Conservation (phyloP, 2,329 filamentous ascomycete species). For the Diaporthe sp. region DNA sequence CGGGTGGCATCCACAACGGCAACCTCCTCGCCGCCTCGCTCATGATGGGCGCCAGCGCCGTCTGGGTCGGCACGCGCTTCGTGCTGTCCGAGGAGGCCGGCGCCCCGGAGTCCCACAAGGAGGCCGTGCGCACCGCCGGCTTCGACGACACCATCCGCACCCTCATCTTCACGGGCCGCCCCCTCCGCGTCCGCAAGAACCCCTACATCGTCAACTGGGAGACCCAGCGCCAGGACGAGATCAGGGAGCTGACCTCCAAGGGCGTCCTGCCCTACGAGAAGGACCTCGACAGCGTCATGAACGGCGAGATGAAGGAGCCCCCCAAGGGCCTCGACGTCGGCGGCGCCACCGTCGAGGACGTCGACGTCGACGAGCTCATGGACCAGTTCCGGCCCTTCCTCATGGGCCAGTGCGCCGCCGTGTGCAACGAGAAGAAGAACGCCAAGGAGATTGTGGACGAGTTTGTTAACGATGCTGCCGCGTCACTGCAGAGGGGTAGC, state of each 20-base stretch:
- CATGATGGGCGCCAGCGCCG: slow-evolving; percentile 91
- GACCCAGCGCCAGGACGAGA: slow-evolving; percentile 88
- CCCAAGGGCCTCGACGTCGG: slow-evolving; percentile 76
- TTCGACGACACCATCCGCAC: slow-evolving; percentile 98
- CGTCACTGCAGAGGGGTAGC: slow-evolving; percentile 76
- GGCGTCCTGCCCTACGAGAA: slow-evolving; percentile 94
- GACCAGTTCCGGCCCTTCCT: slow-evolving; percentile 92
- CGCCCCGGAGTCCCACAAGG: slow-evolving; percentile 93
- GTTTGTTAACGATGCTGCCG: slow-evolving; percentile 85
- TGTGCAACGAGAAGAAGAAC: slow-evolving; percentile 91
- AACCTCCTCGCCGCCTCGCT: slow-evolving; percentile 89
- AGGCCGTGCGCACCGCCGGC: slow-evolving; percentile 89
- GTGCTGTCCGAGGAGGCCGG: slow-evolving; percentile 94
- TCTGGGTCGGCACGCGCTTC: slow-evolving; percentile 98
- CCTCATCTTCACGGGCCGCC: slow-evolving; percentile 98
- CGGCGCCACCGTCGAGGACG: slow-evolving; percentile 74
- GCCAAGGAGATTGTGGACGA: slow-evolving; percentile 96
- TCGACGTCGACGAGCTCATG: slow-evolving; percentile 84
- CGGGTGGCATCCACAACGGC: slow-evolving; percentile 94
- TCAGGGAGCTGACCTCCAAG: slow-evolving; percentile 90
- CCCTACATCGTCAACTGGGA: slow-evolving; percentile 97
- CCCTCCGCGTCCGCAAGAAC: slow-evolving; percentile 93
- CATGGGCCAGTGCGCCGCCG: slow-evolving; percentile 97
- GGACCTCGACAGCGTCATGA: slow-evolving; percentile 86
- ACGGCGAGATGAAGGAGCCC: slow-evolving; percentile 72